These are phyloP conservation scores for Globisporangium lucens DNA, from an alignment of 352 stramenopile species.

Conservation along the genomic window DNA sequence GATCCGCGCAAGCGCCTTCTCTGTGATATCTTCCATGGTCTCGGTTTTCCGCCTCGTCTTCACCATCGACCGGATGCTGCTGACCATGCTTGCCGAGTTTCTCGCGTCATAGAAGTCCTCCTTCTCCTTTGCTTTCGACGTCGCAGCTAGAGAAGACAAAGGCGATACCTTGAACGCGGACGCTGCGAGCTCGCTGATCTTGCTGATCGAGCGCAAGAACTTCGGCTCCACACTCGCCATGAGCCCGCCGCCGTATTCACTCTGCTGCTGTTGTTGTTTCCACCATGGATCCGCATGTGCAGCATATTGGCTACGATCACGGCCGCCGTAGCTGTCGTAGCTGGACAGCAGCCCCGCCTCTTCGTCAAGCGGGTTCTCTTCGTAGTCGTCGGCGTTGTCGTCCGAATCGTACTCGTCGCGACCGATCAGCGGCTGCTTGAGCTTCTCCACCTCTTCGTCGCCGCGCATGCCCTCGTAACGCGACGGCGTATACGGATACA, in stretches of 20 bases:
- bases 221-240: constrained; percentile 26
- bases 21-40: constrained; percentile 35
- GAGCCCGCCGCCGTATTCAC: background rate
- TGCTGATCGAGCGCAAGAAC: constrained; percentile 21
- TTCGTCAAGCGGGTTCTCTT: constrained; percentile 18
- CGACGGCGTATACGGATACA: constrained; percentile 22
- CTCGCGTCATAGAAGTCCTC: background rate
- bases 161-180: constrained; percentile 11
- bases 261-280: constrained; percentile 3
- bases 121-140: constrained; percentile 1
- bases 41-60: constrained; percentile 29
- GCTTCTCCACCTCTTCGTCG: constrained; percentile 32
- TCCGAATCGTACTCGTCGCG: constrained; percentile 17
- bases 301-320: background rate
- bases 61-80: constrained; percentile 18
- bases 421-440: constrained; percentile 41
- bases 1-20: constrained; percentile 32
- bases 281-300: background rate
- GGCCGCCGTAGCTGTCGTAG: background rate
- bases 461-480: constrained; percentile 21
- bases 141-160: constrained; percentile 4
- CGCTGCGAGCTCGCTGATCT: constrained; percentile 12
- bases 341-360: constrained; percentile 11
- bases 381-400: constrained; percentile 2
- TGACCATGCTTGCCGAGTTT: constrained; percentile 9